Evolutionary conservation across 2,329 filamentous ascomycete genomes (phyloP).

Genomic region (Mollisiaceae sp.): DNA sequence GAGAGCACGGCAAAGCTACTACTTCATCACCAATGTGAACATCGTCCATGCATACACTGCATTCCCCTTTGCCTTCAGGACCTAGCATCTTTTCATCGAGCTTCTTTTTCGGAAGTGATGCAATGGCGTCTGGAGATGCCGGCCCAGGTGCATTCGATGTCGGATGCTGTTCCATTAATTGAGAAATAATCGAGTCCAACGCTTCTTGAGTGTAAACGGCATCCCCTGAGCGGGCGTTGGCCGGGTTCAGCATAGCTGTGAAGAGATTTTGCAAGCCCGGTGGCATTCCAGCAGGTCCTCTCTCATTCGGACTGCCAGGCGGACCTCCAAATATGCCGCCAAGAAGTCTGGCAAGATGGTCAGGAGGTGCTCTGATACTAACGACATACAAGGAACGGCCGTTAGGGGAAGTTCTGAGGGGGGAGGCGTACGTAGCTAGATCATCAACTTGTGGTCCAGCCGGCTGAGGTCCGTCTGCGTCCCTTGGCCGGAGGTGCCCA

Average conservation of each 20-base stretch:
- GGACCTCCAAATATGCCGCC: slow-evolving; percentile 37
- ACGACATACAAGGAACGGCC: slow-evolving; percentile 31
- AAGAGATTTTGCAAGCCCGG: slow-evolving; percentile 58
- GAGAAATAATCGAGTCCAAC: slow-evolving; percentile 84
- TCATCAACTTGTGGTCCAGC: slow-evolving; percentile 52
- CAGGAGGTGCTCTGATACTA: slow-evolving; percentile 36
- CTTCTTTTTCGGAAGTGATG: slow-evolving; percentile 71
- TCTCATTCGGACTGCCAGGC: slow-evolving; percentile 28
- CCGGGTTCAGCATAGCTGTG: slow-evolving; percentile 56
- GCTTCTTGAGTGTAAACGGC: slow-evolving; percentile 91
- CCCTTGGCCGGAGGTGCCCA: slow-evolving; percentile 51
- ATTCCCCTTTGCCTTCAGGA: slow-evolving; percentile 72
- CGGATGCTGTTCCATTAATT: slow-evolving; percentile 84
- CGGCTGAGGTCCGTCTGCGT: slow-evolving; percentile 52
- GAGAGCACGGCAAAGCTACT: slow-evolving; percentile 80
- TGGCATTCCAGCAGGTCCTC: slow-evolving; percentile 42
- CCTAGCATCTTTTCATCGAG: slow-evolving; percentile 73
- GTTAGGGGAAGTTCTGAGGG: slow-evolving; percentile 29
- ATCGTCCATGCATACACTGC: slow-evolving; percentile 93
- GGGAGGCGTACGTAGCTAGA: slow-evolving; percentile 51
- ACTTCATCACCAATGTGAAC: slow-evolving; percentile 76
- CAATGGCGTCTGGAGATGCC: slow-evolving; percentile 76
- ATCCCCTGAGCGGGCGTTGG: slow-evolving; percentile 68
- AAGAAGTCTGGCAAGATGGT: slow-evolving; percentile 39
- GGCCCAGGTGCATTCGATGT: slow-evolving; percentile 81